Evolutionary conservation across 148 eudicot species (phyloP).

Genomic region (Rhododendron mucronatum): DNA sequence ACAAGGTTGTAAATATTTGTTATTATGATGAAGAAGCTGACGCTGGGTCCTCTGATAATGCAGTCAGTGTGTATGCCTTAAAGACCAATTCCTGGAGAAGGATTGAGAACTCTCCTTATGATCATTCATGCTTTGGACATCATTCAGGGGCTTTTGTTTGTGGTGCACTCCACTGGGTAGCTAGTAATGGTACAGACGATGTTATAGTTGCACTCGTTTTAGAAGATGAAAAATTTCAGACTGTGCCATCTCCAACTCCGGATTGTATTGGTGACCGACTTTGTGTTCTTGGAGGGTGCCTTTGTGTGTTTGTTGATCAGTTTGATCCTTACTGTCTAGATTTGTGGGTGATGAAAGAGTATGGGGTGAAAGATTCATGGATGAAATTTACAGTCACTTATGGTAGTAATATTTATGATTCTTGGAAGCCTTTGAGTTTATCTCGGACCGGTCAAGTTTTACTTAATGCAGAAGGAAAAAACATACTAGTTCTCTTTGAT

Average conservation of each 20-base stretch:
- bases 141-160: neutral
- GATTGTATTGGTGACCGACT: too few species aligned
- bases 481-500: too few species aligned
- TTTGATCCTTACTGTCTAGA: neutral
- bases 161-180: conserved; percentile 5
- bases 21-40: neutral
- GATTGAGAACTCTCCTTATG: neutral
- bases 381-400: too few species aligned
- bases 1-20: neutral
- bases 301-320: neutral
- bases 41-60: neutral
- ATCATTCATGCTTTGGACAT: neutral
- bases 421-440: too few species aligned
- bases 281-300: conserved; percentile 1
- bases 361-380: too few species aligned
- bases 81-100: conserved; percentile 8
- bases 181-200: neutral
- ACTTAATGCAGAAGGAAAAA: too few species aligned
- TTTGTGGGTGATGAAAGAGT: too few species aligned
- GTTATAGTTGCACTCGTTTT: neutral
- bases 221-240: neutral
- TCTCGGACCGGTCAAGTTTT: too few species aligned
- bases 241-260: neutral
- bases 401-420: too few species aligned
- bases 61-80: neutral